These are phyloP conservation scores for Takashimella koratensis DNA, from an alignment of 1,284 basidiomycete species.

Conservation along the genomic window DNA sequence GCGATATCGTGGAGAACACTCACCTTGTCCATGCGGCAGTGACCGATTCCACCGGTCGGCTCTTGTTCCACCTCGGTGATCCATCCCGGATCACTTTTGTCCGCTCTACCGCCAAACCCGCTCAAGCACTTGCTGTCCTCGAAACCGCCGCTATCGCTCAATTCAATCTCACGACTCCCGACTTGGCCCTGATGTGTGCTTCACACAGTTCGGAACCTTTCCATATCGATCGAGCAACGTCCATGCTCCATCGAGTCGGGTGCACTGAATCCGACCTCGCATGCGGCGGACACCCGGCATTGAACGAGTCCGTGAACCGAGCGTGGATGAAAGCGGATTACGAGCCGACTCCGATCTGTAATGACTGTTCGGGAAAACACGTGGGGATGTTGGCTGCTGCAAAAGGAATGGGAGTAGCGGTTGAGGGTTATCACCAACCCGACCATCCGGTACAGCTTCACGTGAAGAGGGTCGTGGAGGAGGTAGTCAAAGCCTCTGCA, in stretches of 20 bases:
- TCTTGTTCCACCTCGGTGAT: slow-evolving; percentile 2
- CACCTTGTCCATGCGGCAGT: slow-evolving; percentile 6
- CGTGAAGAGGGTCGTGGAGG: background rate
- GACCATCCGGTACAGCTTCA: background rate
- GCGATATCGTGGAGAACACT: slow-evolving; percentile 6
- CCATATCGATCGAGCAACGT: background rate
- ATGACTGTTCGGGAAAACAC: slow-evolving; percentile 6
- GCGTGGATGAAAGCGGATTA: background rate
- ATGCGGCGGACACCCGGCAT: slow-evolving; percentile 1
- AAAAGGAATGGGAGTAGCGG: background rate
- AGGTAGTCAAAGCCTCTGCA: too few relatives aligned
- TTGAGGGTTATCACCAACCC: background rate
- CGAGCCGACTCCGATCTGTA: background rate
- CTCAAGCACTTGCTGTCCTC: slow-evolving; percentile 3
- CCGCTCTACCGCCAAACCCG: slow-evolving; percentile 4
- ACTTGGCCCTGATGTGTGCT: slow-evolving; percentile 6
- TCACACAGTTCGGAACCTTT: background rate
- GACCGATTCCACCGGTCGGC: background rate
- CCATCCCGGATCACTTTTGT: background rate
- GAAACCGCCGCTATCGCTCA: background rate
- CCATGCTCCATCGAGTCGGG: background rate
- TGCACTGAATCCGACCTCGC: background rate
- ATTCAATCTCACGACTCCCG: background rate
- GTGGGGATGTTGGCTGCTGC: slow-evolving; percentile 2
- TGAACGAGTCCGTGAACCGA: background rate